These are phyloP conservation scores for Marasmius oreades DNA, from an alignment of 1,284 basidiomycete species.

Conservation along the genomic window DNA sequence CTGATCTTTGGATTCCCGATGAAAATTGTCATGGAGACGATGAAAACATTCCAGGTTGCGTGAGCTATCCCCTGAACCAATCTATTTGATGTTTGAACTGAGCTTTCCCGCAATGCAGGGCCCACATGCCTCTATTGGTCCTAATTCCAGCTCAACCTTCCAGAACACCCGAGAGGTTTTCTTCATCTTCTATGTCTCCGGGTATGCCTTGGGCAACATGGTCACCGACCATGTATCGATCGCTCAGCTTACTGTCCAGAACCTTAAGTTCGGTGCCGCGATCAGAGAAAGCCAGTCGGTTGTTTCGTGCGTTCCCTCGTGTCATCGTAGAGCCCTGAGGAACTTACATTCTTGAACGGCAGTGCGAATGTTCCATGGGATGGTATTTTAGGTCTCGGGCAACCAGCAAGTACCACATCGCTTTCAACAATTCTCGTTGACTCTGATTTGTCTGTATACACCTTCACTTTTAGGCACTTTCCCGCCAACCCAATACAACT, in stretches of 20 bases:
- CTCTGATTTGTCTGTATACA: neutral
- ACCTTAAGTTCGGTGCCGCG: slow-evolving; percentile 68
- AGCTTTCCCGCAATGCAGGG: slow-evolving; percentile 26
- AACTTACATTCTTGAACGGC: slow-evolving; percentile 24
- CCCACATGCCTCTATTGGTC: slow-evolving; percentile 60
- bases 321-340: neutral
- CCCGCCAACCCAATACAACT: slow-evolving; percentile 44
- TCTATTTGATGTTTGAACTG: neutral
- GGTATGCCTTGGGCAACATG: slow-evolving; percentile 61
- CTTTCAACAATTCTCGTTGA: too few species aligned
- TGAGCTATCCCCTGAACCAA: slow-evolving; percentile 12
- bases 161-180: slow-evolving; percentile 47
- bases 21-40: slow-evolving; percentile 33
- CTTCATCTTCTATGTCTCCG: slow-evolving; percentile 71
- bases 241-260: slow-evolving; percentile 54
- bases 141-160: slow-evolving; percentile 58
- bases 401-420: slow-evolving; percentile 40
- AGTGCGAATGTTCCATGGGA: slow-evolving; percentile 56
- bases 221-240: slow-evolving; percentile 61
- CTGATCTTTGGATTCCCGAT: slow-evolving; percentile 64
- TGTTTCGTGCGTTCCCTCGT: slow-evolving; percentile 22
- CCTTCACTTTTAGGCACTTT: slow-evolving; percentile 43
- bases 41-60: slow-evolving; percentile 31
- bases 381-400: slow-evolving; percentile 76
- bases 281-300: slow-evolving; percentile 58